Evolutionary conservation across 148 eudicot genomes (phyloP), one percentile per base, ranked within the genome.

Genomic region (Cornus suecica): DNA sequence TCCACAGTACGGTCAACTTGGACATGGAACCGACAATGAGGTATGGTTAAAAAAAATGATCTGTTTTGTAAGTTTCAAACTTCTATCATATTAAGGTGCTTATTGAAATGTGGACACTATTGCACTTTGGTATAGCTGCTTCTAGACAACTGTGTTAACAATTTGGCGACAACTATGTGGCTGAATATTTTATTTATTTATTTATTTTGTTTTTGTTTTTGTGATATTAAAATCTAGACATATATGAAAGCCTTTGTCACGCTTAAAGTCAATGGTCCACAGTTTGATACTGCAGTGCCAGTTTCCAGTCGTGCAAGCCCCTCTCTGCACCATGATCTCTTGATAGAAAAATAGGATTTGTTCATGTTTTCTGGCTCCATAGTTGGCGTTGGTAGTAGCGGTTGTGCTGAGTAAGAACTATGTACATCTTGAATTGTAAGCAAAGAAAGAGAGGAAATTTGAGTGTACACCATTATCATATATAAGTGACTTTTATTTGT

Each of bases 1-100:
- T 78, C 99, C 99, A 68, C 99, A 93, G 70, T 96, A 88, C 76
- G 99, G 99, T 76, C 99, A 96, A 77, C 99, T 96, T 84, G 99
- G 99, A 69, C 99, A 96, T 84, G 98, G 98, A 68, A 89, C 99
- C 28, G 88, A 96, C 80, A 96, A 96, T 69, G 99, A 96, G 99
- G 99, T 93, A 84, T 29, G 29, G 16, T 81, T 22, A 68, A 67
- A 31, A 31, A 27, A 26, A 6, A 26, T 25, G 67, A 27, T 28
- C 2, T 30, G 20, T 74, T 30, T 48, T 27, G 23, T 4, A 37
- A 37, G 16, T 25, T 73, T 73, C 8, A 8, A 14, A 9, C 25
- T 70, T 48, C 52, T 71, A 22, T 15, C 24, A 29, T 16, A 29
- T 27, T 32, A 32, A 32, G 34, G 34, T 32, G 34, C 4, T 37